Evolutionary conservation across 768 basidiomycete genomes (phyloP).

Genomic region (Cubamyces sp.): DNA sequence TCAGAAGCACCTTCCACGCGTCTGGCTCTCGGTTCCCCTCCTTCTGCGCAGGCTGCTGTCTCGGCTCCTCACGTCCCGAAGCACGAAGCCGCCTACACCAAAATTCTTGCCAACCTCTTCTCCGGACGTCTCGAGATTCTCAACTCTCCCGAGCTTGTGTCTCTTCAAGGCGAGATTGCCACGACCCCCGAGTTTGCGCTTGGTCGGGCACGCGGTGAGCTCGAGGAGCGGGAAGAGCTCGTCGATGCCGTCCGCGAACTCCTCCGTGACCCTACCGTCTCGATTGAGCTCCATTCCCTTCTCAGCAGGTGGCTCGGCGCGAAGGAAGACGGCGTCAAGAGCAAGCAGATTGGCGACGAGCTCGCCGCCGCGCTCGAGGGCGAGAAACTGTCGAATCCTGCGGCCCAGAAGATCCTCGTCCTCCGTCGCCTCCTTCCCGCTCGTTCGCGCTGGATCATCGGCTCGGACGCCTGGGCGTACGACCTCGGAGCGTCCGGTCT

Average conservation of each 20-base stretch:
- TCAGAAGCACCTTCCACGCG: constrained; percentile 44
- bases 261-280: constrained; percentile 53
- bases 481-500: constrained; percentile 95
- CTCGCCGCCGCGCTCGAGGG: constrained; percentile 55
- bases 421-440: constrained; percentile 66
- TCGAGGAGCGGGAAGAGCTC: constrained; percentile 76
- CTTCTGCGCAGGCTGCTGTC: constrained; percentile 29
- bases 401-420: constrained; percentile 59
- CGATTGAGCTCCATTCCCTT: constrained; percentile 64
- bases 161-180: constrained; percentile 70
- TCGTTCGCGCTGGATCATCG: constrained; percentile 93
- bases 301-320: constrained; percentile 76
- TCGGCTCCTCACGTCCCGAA: constrained; percentile 72
- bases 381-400: constrained; percentile 40
- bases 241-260: constrained; percentile 65
- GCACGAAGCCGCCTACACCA: constrained; percentile 91
- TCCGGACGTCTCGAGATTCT: constrained; percentile 77
- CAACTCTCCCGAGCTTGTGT: constrained; percentile 79
- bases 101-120: constrained; percentile 83
- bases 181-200: constrained; percentile 96
- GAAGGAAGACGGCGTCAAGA: constrained; percentile 71
- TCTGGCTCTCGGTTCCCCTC: constrained; percentile 51
- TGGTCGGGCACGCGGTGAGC: constrained; percentile 83
- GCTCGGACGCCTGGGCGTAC: constrained; percentile 97
- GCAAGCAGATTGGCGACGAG: constrained; percentile 58